Conservation (phyloP, 768 basidiomycete genomes). For the Pleurotus pulmonarius region DNA sequence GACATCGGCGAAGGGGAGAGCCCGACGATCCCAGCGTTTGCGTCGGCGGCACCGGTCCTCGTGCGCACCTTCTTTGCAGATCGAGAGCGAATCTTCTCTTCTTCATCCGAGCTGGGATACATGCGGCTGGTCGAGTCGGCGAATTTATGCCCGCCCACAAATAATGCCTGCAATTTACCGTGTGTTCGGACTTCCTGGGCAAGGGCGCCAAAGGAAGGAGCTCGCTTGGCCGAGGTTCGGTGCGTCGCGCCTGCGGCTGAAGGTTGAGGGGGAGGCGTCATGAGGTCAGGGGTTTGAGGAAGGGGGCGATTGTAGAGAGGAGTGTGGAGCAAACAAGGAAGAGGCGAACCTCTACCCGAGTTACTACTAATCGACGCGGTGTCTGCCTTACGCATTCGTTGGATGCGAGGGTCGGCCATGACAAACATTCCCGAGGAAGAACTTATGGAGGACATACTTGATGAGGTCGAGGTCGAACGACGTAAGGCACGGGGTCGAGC, state of each 20-base stretch:
- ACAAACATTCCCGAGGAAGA: slow-evolving; percentile 37
- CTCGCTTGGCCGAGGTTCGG: slow-evolving; percentile 40
- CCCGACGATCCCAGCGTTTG: slow-evolving; percentile 15
- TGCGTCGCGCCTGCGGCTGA: slow-evolving; percentile 13
- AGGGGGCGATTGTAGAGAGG: slow-evolving; percentile 4
- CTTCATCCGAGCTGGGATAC: slow-evolving; percentile 69
- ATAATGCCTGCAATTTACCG: slow-evolving; percentile 11
- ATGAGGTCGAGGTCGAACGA: slow-evolving; percentile 42
- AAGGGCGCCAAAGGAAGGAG: slow-evolving; percentile 52
- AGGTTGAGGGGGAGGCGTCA: slow-evolving; percentile 3
- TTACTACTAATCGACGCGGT: slow-evolving; percentile 17
- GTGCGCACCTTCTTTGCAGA: slow-evolving; percentile 60
- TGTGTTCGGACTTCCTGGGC: slow-evolving; percentile 18
- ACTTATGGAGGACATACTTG: slow-evolving; percentile 36
- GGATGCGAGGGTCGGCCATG: slow-evolving; percentile 45
- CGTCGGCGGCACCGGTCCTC: slow-evolving; percentile 17
- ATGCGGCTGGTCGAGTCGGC: slow-evolving; percentile 25
- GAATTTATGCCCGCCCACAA: slow-evolving; percentile 23
- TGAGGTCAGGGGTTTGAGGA: slow-evolving; percentile 6
- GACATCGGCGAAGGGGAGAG: slow-evolving; percentile 18
- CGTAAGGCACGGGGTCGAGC: slow-evolving; percentile 36
- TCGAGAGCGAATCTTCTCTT: slow-evolving; percentile 60
- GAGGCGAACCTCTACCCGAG: slow-evolving; percentile 2
- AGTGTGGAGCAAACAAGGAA: slow-evolving; percentile 5
- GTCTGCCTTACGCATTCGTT: slow-evolving; percentile 48